Evolutionary conservation across 371 early-diverging fungal genomes (phyloP).

Genomic region (Syncephalastrum contaminatum): DNA sequence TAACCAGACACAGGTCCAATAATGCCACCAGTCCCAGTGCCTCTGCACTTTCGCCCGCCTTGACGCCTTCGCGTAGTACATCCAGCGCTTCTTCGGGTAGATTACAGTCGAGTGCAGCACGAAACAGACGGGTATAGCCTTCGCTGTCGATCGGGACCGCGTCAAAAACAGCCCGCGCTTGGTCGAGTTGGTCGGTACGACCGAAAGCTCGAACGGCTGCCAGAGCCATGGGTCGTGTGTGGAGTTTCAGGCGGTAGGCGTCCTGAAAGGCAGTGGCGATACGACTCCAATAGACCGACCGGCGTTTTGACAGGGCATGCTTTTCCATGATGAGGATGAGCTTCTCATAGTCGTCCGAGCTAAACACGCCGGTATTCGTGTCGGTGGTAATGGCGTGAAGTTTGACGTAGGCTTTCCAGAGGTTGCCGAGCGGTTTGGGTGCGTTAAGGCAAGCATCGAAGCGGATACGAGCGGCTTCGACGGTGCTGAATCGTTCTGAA

Average conservation of each 20-base stretch:
- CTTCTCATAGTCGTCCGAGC: slow-evolving; percentile 31
- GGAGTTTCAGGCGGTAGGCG: slow-evolving; percentile 3
- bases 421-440: slow-evolving; percentile 3
- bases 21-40: too few species aligned
- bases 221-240: slow-evolving; percentile 17
- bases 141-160: slow-evolving; percentile 11
- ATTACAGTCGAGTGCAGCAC: slow-evolving; percentile 19
- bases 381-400: slow-evolving; percentile 1
- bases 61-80: slow-evolving; percentile 5
- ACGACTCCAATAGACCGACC: slow-evolving; percentile 20
- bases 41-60: background rate
- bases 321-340: slow-evolving; percentile 14
- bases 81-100: slow-evolving; percentile 4
- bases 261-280: slow-evolving; percentile 23
- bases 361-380: slow-evolving; percentile 3
- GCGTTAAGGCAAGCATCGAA: slow-evolving; percentile 8
- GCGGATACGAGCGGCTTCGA: background rate
- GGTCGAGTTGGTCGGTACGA: slow-evolving; percentile 7
- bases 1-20: background rate
- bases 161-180: slow-evolving; percentile 15
- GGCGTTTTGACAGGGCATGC: slow-evolving; percentile 14
- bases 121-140: slow-evolving; percentile 20
- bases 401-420: slow-evolving; percentile 15
- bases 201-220: slow-evolving; percentile 31
- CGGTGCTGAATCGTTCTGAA: too few species aligned